phyloP scores from a whole-genome alignment of 768 basidiomycete genomes.

The Exsudoporus frostii region DNA sequence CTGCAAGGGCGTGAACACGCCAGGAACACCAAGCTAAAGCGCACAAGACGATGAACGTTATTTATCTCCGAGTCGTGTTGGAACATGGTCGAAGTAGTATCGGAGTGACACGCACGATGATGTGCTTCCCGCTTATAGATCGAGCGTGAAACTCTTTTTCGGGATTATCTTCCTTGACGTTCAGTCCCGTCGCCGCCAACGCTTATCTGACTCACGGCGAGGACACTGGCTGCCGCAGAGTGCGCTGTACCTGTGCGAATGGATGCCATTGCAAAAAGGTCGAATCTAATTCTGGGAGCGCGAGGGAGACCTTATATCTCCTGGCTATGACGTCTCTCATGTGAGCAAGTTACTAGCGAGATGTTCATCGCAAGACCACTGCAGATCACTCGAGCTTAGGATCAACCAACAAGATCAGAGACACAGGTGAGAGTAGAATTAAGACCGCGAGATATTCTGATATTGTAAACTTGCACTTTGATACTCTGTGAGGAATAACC shows the following conservation, averaged over 20 bases:
- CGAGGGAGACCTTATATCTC: not conserved
- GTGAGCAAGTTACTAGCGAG: not conserved
- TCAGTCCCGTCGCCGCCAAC: slow-evolving; percentile 35
- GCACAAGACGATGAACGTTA: not conserved
- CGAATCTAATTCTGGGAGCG: not conserved
- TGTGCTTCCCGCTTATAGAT: slow-evolving; percentile 53
- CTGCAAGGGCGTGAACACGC: slow-evolving; percentile 78
- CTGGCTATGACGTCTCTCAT: not conserved
- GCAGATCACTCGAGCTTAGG: not conserved
- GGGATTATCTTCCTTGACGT: slow-evolving; percentile 60
- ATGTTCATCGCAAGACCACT: not conserved
- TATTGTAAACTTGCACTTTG: slow-evolving; percentile 73
- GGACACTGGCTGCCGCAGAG: slow-evolving; percentile 48
- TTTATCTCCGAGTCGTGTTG: not conserved
- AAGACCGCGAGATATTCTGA: slow-evolving; percentile 79
- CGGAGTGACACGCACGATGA: slow-evolving; percentile 47
- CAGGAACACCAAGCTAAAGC: slow-evolving; percentile 66
- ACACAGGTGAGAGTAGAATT: slow-evolving; percentile 19
- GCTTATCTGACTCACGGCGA: slow-evolving; percentile 43
- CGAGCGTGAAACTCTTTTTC: slow-evolving; percentile 40
- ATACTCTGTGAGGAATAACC: slow-evolving; percentile 77
- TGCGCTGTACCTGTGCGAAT: slow-evolving; percentile 49
- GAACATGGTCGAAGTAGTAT: not conserved
- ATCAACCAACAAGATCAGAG: not conserved
- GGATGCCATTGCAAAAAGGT: slow-evolving; percentile 42